Conservation (phyloP, 2,329 filamentous ascomycete species). For the Colletotrichum sp. region DNA sequence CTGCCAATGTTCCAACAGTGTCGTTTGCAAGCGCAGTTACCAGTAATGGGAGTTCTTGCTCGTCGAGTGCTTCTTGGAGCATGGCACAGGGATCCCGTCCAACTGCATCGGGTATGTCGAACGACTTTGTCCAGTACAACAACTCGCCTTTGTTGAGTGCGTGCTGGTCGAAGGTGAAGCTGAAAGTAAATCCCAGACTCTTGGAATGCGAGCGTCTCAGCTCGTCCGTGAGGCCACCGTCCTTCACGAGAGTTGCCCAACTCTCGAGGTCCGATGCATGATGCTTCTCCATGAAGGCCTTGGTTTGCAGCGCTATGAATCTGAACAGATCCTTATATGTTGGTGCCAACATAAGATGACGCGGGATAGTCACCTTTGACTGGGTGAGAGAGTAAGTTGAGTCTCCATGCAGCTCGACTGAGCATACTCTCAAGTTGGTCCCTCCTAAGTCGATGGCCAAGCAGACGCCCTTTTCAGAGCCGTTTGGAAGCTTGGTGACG, state of each 20-base stretch:
- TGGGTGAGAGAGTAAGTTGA: conserved; percentile 75
- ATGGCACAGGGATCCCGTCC: conserved; percentile 78
- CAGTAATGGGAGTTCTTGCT: conserved; percentile 69
- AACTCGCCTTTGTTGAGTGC: conserved; percentile 72
- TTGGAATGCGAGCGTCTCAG: conserved; percentile 5
- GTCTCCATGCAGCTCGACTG: conserved; percentile 49
- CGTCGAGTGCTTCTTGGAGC: conserved; percentile 75
- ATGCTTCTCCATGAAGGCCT: conserved; percentile 69
- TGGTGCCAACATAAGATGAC: conserved; percentile 23
- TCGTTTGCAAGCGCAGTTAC: conserved; percentile 81
- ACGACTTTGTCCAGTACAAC: conserved; percentile 83
- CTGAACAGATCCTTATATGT: conserved; percentile 67
- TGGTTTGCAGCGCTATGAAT: conserved; percentile 77
- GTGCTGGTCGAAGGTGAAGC: conserved; percentile 81
- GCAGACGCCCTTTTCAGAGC: conserved; percentile 69
- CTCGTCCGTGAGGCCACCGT: background rate
- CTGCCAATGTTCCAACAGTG: conserved; percentile 81
- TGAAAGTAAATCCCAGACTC: conserved; percentile 35
- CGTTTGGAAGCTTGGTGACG: conserved; percentile 78
- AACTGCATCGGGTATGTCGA: conserved; percentile 77
- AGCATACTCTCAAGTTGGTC: conserved; percentile 38
- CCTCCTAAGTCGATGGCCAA: conserved; percentile 39
- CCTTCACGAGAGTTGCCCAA: background rate
- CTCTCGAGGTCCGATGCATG: conserved; percentile 34
- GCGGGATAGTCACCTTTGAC: conserved; percentile 44